phyloP scores from a whole-genome alignment of 257 asterid genomes.

The Nicotiana tabacum region DNA sequence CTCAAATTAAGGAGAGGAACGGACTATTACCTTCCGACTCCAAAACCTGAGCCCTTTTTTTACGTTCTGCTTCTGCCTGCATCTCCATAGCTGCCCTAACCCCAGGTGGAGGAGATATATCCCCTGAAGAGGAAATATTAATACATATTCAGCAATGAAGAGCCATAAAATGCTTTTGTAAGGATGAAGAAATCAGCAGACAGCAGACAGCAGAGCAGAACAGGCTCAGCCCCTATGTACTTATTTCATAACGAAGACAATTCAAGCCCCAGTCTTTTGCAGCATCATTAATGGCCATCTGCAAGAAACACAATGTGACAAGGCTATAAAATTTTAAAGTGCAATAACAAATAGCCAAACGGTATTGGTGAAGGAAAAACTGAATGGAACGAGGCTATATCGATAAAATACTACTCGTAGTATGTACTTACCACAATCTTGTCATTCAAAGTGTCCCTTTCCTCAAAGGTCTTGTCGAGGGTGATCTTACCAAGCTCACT shows the following conservation, averaged over 20 bases:
- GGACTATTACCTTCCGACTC: constrained; percentile 11
- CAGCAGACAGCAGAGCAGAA: background rate
- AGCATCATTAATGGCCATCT: constrained; percentile 11
- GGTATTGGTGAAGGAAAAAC: background rate
- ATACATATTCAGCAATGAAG: background rate
- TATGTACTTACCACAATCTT: constrained; percentile 61
- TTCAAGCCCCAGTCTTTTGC: constrained; percentile 15
- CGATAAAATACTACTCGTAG: background rate
- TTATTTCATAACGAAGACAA: constrained; percentile 10
- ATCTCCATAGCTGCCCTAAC: constrained; percentile 17
- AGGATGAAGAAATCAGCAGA: background rate
- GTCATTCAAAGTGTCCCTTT: constrained; percentile 76
- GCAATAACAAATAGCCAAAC: background rate
- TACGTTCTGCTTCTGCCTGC: constrained; percentile 13
- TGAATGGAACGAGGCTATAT: background rate
- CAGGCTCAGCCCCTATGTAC: background rate
- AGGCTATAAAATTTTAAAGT: background rate
- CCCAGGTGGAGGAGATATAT: constrained; percentile 11
- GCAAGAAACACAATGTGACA: background rate
- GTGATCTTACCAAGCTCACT: constrained; percentile 97
- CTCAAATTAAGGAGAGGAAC: background rate
- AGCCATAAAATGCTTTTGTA: background rate
- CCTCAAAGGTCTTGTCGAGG: constrained; percentile 94
- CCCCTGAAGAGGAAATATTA: constrained; percentile 3
- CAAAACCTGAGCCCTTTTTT: constrained; percentile 11